Base-by-base conservation (phyloP, 2,329 filamentous ascomycete species). In the Nothophaeocryptopus gaeumannii region DNA sequence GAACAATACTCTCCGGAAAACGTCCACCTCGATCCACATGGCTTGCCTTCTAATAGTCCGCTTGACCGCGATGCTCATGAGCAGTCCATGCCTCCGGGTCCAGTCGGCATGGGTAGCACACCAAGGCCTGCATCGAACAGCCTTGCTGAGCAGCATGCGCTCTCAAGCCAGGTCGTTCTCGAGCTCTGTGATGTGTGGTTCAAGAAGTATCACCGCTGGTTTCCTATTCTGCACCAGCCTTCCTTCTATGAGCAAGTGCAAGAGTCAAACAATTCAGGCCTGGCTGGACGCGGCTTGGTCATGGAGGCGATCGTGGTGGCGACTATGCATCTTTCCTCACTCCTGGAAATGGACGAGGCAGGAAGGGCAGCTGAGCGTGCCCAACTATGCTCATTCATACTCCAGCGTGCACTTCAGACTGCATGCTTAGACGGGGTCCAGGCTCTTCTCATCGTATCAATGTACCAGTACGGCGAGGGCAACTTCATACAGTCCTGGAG, bases 161-260 rank as follows among this genome's bases (percentile, higher is more conserved):
- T 26, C 20, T 26, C 20, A 26, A 26, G 20, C 20, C 48, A 26
- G 10, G 29, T 39, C 9, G 7, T 44, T 8, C 11, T 47, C 10
- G 49, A 59, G 46, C 56, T 69, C 7, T 68, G 63, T 38, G 53
- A 61, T 8, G 51, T 62, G 2, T 71, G 65, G 67, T 71, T 71
- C 51, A 62, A 66, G 34, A 61, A 64, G 37, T 69, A 68, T 45
- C 68, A 71, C 52, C 54, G 61, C 5, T 71, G 69, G 68, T 64
- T 67, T 41, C 68, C 68, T 1, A 67, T 71, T 33, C 56, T 71
- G 34, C 63, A 65, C 37, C 56, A 60, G 34, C 60, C 59, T 1
- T 55, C 63, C 1, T 50, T 65, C 5, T 16, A 58, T 2, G 54
- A 61, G 26, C 46, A 53, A 8, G 37, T 65, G 1, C 51, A 60